These are phyloP conservation scores for Nothopassalora personata DNA, from an alignment of 2,329 filamentous ascomycete species.

Conservation along the genomic window DNA sequence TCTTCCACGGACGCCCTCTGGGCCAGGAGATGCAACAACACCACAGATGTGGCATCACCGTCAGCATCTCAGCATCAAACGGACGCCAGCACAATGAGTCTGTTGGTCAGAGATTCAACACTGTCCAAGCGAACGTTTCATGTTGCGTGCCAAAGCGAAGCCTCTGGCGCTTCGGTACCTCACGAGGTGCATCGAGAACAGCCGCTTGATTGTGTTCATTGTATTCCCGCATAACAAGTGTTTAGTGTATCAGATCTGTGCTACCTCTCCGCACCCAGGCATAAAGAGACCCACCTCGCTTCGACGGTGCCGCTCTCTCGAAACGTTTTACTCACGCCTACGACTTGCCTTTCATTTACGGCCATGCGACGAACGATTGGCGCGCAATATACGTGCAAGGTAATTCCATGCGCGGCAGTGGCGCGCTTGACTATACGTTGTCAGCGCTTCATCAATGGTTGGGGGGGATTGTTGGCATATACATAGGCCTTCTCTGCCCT, in stretches of 20 bases:
- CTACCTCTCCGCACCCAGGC: neutral
- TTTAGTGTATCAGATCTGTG: neutral
- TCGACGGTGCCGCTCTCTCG: neutral
- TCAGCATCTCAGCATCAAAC: neutral
- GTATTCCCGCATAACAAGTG: neutral
- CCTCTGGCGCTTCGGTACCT: neutral
- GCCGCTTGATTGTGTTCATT: neutral
- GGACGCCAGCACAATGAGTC: neutral
- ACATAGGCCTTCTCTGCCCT: neutral
- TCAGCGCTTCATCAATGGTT: neutral
- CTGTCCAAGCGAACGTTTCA: neutral
- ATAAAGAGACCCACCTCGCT: neutral
- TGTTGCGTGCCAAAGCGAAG: neutral
- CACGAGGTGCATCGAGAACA: neutral
- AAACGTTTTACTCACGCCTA: neutral
- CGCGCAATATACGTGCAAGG: neutral
- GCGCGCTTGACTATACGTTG: neutral
- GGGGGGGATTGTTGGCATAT: neutral
- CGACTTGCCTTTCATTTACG: neutral
- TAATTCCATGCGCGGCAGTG: neutral
- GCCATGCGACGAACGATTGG: neutral
- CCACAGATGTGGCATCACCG: neutral
- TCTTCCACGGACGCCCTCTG: neutral
- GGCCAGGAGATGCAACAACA: neutral
- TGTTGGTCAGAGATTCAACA: neutral